Evolutionary conservation across 2,329 filamentous ascomycete genomes (phyloP).

Genomic region (Aureobasidium namibiae): DNA sequence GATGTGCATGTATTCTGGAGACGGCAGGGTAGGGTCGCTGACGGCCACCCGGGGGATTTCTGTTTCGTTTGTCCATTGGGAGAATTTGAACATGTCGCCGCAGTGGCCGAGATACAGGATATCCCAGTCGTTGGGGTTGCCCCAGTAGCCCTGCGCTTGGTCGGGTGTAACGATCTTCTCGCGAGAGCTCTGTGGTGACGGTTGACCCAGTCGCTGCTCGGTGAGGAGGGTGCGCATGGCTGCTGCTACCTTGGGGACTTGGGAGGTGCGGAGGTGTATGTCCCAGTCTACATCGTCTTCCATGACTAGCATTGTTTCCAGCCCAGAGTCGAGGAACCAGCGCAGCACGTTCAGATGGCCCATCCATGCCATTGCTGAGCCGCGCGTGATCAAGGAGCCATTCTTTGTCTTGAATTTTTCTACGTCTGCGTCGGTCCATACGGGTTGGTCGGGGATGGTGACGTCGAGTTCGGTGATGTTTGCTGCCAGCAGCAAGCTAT

Average conservation of each 20-base stretch:
- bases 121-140: constrained; percentile 30
- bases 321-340: constrained; percentile 34
- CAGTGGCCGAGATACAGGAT: constrained; percentile 35
- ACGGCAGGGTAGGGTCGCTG: constrained; percentile 30
- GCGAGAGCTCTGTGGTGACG: not conserved
- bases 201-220: not conserved
- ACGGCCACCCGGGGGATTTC: constrained; percentile 25
- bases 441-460: constrained; percentile 30
- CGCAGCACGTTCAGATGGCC: constrained; percentile 32
- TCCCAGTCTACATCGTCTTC: constrained; percentile 42
- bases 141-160: constrained; percentile 28
- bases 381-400: constrained; percentile 26
- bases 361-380: constrained; percentile 33
- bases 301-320: constrained; percentile 35
- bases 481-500: constrained; percentile 29
- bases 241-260: constrained; percentile 33
- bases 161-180: not conserved
- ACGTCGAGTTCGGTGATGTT: constrained; percentile 32
- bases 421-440: constrained; percentile 30
- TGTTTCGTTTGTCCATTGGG: constrained; percentile 20
- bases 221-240: constrained; percentile 29
- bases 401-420: constrained; percentile 21
- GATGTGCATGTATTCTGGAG: constrained; percentile 27
- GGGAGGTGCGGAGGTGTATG: constrained; percentile 35
- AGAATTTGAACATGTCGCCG: constrained; percentile 30